These are phyloP conservation scores for Coelastrella sp. DNA, from an alignment of 139 green algal species.

Conservation along the genomic window DNA sequence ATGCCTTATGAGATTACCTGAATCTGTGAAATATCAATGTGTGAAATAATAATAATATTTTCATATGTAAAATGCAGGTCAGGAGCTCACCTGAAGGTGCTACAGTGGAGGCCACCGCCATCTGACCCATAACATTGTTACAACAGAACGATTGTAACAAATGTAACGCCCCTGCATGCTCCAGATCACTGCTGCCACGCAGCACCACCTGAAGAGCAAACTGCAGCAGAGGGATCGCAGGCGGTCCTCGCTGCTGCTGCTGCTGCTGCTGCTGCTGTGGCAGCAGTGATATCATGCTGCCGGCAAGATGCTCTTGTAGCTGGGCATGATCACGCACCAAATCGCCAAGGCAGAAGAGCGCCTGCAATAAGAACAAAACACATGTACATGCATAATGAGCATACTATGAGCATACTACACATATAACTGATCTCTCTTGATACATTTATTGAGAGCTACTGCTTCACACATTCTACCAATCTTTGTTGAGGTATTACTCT, in stretches of 20 bases:
- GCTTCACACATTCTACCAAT: too few relatives aligned
- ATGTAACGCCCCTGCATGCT: conserved; percentile 51
- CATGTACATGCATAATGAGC: too few relatives aligned
- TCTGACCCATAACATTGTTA: conserved; percentile 60
- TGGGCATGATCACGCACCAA: background rate
- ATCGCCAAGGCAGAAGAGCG: conserved; percentile 7
- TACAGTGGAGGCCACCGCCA: conserved; percentile 48
- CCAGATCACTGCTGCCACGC: conserved; percentile 36
- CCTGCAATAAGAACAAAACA: background rate
- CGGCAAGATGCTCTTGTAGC: conserved; percentile 59
- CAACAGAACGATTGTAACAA: conserved; percentile 61
- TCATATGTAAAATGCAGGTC: background rate
- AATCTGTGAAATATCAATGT: background rate
- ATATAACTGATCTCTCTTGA: too few relatives aligned
- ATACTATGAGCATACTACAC: too few relatives aligned
- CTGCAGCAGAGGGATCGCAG: background rate
- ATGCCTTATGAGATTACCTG: background rate
- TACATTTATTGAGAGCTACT: too few relatives aligned
- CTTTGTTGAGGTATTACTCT: too few relatives aligned
- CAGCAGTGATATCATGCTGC: background rate
- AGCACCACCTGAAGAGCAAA: conserved; percentile 47
- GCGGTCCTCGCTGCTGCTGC: conserved; percentile 48
- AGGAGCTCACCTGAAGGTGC: background rate
- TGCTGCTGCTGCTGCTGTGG: conserved; percentile 14
- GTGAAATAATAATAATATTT: too few relatives aligned